Base-by-base conservation (phyloP, 331 rosid genomes). In the Malus hybrid region DNA sequence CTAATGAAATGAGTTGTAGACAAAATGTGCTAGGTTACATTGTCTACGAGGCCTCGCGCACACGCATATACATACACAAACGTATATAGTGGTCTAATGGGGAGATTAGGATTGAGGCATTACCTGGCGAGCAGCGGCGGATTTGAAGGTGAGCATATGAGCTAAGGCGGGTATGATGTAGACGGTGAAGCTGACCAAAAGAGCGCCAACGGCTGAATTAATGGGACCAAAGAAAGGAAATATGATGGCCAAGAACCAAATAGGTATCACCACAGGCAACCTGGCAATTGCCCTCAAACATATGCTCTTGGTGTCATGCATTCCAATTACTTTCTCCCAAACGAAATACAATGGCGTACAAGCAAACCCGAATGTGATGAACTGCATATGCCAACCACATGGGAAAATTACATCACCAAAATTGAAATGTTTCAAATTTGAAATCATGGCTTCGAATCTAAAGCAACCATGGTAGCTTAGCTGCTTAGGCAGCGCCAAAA, bases 181-280 rank as follows among this genome's bases (percentile, higher is more conserved):
- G 78, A 94, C 99, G 4, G 99, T 88, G 93, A 94, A 94, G 84
- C 90, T 94, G 85, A 94, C 99, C 76, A 94, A 61, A 69, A 94
- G 97, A 67, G 99, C 96, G 73, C 99, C 99, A 73, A 94, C 99
- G 54, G 99, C 95, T 0, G 99, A 94, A 78, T 94, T 94, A 32
- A 94, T 94, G 78, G 99, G 99, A 7, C 99, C 99, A 74, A 94
- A 94, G 88, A 94, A 94, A 12, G 99, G 99, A 80, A 94, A 94
- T 44, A 92, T 86, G 57, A 94, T 94, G 36, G 99, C 97, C 79
- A 94, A 81, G 80, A 91, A 91, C 99, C 99, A 94, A 70, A 94
- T 88, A 48, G 99, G 99, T 76, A 94, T 74, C 71, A 91, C 99
- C 84, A 94, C 97, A 6, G 99, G 99, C 61, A 94, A 87, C 73